phyloP scores from a whole-genome alignment of 2,329 filamentous ascomycete species.

The Tolypocladium album region DNA sequence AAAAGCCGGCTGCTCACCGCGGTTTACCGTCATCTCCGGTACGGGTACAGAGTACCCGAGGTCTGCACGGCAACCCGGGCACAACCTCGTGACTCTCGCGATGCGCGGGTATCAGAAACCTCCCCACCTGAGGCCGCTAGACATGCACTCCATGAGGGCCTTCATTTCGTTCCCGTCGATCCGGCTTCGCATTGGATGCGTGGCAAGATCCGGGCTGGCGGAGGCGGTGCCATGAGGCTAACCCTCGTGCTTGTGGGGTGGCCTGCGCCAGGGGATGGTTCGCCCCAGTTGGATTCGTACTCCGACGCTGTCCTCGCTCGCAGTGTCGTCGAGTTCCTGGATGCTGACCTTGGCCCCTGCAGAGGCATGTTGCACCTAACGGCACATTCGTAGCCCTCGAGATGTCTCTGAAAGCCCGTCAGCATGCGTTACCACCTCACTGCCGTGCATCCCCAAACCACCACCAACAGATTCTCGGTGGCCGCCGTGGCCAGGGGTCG shows the following conservation, averaged over 20 bases:
- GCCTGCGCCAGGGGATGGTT: not conserved
- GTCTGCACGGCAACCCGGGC: not conserved
- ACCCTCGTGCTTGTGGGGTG: not conserved
- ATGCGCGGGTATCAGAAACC: not conserved
- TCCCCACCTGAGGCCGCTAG: conserved; percentile 1
- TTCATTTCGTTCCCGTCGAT: conserved; percentile 5
- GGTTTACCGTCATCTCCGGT: not conserved
- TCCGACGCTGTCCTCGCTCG: not conserved
- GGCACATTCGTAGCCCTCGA: not conserved
- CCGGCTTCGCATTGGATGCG: conserved; percentile 2
- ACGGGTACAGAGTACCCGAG: not conserved
- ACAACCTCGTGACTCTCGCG: not conserved
- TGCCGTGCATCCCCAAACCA: not conserved
- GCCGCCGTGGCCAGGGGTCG: not conserved
- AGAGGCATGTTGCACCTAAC: not conserved
- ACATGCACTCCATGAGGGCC: conserved; percentile 4
- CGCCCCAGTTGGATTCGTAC: not conserved
- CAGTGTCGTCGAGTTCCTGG: not conserved
- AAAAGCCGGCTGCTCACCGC: not conserved
- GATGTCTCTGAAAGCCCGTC: not conserved
- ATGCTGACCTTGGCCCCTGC: not conserved
- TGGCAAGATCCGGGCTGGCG: not conserved
- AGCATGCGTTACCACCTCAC: not conserved
- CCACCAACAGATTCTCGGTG: not conserved
- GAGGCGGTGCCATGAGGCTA: not conserved